Conservation (phyloP, 139 green algal species). For the Astrephomene gubernaculifera region DNA sequence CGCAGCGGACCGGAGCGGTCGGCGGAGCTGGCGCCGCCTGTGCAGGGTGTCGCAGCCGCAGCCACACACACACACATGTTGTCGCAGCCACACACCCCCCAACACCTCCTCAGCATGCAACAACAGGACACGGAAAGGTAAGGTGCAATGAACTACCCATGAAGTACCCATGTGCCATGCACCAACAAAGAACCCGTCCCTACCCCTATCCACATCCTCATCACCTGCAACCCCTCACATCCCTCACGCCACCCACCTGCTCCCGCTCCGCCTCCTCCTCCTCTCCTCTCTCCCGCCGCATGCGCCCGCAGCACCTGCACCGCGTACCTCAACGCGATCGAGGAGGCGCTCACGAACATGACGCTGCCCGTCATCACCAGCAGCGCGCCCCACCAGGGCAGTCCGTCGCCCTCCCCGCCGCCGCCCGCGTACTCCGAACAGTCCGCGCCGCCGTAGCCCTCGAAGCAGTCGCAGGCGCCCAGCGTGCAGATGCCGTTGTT, state of each 20-base stretch:
- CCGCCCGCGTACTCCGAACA: background rate
- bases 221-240: too few species aligned
- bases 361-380: slow-evolving; percentile 63
- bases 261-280: background rate
- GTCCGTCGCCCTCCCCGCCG: background rate
- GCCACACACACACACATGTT: too few species aligned
- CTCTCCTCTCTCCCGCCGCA: background rate
- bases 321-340: slow-evolving; percentile 26
- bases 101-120: too few species aligned
- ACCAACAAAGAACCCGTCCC: too few species aligned
- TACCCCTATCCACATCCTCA: too few species aligned
- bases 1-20: background rate
- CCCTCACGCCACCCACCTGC: background rate
- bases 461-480: slow-evolving; percentile 74
- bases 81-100: too few species aligned
- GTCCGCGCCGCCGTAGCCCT: slow-evolving; percentile 58
- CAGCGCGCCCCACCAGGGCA: slow-evolving; percentile 60
- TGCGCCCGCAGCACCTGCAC: slow-evolving; percentile 15
- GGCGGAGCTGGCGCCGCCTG: background rate
- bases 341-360: slow-evolving; percentile 19
- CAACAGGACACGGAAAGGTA: too few species aligned
- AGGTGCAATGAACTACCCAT: too few species aligned
- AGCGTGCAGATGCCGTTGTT: slow-evolving; percentile 69
- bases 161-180: too few species aligned
- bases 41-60: too few species aligned